phyloP scores from a whole-genome alignment of 2,329 filamentous ascomycete genomes.

The Diaporthe eres region DNA sequence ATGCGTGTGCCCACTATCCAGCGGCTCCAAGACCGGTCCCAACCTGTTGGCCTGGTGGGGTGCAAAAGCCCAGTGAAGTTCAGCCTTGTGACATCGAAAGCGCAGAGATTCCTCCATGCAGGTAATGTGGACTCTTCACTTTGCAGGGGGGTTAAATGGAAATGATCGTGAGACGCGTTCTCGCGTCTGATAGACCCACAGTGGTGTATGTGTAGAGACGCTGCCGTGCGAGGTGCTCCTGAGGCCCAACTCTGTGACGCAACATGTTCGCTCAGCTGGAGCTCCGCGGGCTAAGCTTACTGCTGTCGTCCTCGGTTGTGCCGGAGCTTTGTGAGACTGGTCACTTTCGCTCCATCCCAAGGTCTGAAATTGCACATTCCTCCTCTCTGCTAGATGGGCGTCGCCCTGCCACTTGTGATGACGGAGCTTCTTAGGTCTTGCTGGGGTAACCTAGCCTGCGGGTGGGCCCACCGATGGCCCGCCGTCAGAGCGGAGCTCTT shows the following conservation, averaged over 20 bases:
- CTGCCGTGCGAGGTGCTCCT: constrained; percentile 3
- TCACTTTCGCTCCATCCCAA: not conserved
- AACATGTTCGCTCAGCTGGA: constrained; percentile 1
- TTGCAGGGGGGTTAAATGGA: constrained; percentile 27
- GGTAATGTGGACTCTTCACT: not conserved
- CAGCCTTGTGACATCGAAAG: not conserved
- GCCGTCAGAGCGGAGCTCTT: constrained; percentile 26
- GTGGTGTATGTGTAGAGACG: not conserved
- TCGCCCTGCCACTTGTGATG: constrained; percentile 5
- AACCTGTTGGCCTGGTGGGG: not conserved
- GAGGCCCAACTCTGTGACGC: not conserved
- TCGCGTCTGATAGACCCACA: constrained; percentile 35
- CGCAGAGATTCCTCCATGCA: not conserved
- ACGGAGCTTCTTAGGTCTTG: constrained; percentile 4
- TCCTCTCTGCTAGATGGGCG: not conserved
- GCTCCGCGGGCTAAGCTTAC: not conserved
- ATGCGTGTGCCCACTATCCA: not conserved
- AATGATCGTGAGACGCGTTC: constrained; percentile 15
- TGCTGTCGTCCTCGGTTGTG: not conserved
- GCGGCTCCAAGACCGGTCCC: not conserved
- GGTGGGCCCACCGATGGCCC: constrained; percentile 2
- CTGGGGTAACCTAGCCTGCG: constrained; percentile 30
- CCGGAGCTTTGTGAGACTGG: constrained; percentile 10
- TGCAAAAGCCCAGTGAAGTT: no score
- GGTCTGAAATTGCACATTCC: constrained; percentile 12